These are phyloP conservation scores for Teratosphaeriaceae sp. DNA, from an alignment of 2,329 filamentous ascomycete species.

Conservation along the genomic window DNA sequence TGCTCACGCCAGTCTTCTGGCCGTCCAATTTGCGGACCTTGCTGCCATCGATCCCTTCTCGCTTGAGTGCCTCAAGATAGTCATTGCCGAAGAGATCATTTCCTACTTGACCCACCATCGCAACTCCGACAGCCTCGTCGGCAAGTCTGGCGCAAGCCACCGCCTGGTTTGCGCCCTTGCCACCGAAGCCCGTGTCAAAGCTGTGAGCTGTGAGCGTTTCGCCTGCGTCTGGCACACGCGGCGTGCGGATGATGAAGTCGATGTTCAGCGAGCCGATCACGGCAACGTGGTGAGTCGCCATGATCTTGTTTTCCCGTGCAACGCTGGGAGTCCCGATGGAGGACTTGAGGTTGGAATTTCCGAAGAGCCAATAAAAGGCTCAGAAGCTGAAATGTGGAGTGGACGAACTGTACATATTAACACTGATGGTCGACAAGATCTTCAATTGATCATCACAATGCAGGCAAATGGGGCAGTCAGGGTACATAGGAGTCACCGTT, in stretches of 20 bases:
- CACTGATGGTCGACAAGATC: no score
- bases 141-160: slow-evolving; percentile 42
- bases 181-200: slow-evolving; percentile 76
- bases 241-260: slow-evolving; percentile 83
- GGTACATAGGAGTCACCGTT: no score
- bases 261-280: slow-evolving; percentile 92
- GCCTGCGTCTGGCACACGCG: slow-evolving; percentile 73
- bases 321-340: no score
- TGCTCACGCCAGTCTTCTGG: slow-evolving; percentile 42
- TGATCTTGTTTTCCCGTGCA: no score
- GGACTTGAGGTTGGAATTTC: no score
- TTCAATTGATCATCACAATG: no score
- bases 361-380: no score
- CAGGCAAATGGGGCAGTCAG: no score
- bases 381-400: no score
- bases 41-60: slow-evolving; percentile 38
- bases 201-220: slow-evolving; percentile 78
- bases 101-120: slow-evolving; percentile 46
- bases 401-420: no score
- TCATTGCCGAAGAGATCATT: slow-evolving; percentile 37
- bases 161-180: slow-evolving; percentile 95
- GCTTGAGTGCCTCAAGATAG: slow-evolving; percentile 36
- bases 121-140: slow-evolving; percentile 32
- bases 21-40: slow-evolving; percentile 35
- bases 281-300: slow-evolving; percentile 33